Conservation (phyloP, 352 stramenopile genomes). For the Phytopythium chamaehyphon region DNA sequence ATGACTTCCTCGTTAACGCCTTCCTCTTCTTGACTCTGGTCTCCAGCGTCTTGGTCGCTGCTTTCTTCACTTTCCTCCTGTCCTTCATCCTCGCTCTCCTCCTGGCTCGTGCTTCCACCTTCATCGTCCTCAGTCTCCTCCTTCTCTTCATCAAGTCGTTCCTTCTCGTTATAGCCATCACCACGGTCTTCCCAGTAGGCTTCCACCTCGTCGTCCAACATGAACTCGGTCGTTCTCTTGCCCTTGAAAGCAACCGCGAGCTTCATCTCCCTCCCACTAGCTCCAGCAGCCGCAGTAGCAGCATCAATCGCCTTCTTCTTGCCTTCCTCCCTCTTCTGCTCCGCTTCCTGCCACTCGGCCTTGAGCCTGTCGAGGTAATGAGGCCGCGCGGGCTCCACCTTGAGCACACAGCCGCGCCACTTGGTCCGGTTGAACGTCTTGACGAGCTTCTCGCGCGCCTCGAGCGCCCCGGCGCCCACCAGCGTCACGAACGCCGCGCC, state of each 20-base stretch:
- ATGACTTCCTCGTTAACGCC: background rate
- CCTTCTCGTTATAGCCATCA: too few species aligned
- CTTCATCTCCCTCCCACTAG: background rate
- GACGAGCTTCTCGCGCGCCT: slow-evolving; percentile 34
- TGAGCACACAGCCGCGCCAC: slow-evolving; percentile 56
- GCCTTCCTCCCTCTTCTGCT: slow-evolving; percentile 1
- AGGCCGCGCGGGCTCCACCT: slow-evolving; percentile 49
- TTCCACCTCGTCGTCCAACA: background rate
- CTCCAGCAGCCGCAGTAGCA: too few species aligned
- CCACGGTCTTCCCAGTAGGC: too few species aligned
- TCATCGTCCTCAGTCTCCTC: slow-evolving; percentile 5
- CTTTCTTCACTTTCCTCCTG: slow-evolving; percentile 5
- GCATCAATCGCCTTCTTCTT: background rate
- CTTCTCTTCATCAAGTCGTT: background rate
- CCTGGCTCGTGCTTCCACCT: background rate
- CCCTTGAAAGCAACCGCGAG: background rate
- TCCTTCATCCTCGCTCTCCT: slow-evolving; percentile 7
- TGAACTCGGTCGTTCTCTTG: background rate
- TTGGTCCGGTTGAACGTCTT: slow-evolving; percentile 75
- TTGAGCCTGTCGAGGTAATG: slow-evolving; percentile 43
- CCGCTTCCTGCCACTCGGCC: slow-evolving; percentile 26
- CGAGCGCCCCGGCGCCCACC: slow-evolving; percentile 17
- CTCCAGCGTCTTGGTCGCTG: background rate
- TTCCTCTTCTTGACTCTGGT: slow-evolving; percentile 4
- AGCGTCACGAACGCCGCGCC: slow-evolving; percentile 69